Conservation (phyloP, 2,329 filamentous ascomycete species). For the Pseudogymnoascus sp. region DNA sequence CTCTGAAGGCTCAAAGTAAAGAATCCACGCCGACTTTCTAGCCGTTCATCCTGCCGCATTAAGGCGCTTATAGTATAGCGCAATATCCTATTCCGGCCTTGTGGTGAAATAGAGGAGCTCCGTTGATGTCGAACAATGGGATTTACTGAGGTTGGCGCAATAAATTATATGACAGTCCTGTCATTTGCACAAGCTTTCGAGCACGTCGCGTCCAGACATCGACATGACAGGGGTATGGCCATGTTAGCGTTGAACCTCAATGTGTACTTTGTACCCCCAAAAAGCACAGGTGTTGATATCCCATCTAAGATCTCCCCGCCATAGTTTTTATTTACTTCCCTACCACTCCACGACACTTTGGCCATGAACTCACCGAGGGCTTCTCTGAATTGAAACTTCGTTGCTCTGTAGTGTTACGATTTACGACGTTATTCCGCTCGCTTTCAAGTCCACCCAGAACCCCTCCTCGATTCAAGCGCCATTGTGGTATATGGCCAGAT, state of each 20-base stretch:
- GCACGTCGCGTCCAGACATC: neutral
- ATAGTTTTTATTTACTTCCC: neutral
- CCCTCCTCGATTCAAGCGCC: neutral
- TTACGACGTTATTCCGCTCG: neutral
- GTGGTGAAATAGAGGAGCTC: neutral
- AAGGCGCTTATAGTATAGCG: neutral
- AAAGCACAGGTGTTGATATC: constrained; percentile 8
- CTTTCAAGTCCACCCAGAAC: neutral
- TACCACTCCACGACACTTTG: neutral
- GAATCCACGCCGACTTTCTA: constrained; percentile 1
- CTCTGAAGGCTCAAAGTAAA: neutral
- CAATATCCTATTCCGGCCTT: neutral
- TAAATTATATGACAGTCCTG: constrained; percentile 4
- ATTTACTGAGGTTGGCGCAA: neutral
- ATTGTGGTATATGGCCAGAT: constrained; percentile 29
- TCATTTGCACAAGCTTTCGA: constrained; percentile 4
- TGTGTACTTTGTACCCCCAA: constrained; percentile 6
- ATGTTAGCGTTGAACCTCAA: constrained; percentile 7
- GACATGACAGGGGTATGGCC: neutral
- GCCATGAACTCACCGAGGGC: constrained; percentile 1
- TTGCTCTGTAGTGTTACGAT: constrained; percentile 4
- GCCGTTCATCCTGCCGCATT: constrained; percentile 3
- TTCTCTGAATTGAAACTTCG: neutral
- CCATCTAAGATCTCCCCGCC: constrained; percentile 6
- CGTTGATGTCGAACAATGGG: neutral